Percentiles rank a stretch among this genome's conserved stretches.
Evolutionary conservation across 768 basidiomycete species (phyloP).

Genomic region (Phlegmacium glaucopus): DNA sequence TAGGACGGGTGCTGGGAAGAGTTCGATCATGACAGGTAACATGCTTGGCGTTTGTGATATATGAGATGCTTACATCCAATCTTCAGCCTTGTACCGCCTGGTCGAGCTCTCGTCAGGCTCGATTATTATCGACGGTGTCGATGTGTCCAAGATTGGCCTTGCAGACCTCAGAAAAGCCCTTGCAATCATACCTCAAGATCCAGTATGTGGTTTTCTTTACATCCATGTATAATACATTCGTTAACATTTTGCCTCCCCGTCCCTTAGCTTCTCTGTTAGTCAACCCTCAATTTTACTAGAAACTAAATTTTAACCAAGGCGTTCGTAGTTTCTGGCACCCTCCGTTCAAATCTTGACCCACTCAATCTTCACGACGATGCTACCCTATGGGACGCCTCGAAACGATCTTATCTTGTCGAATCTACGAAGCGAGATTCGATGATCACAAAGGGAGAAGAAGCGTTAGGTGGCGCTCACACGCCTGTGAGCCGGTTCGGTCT

Average conservation of each 20-base stretch:
- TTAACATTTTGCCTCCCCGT: constrained; percentile 4
- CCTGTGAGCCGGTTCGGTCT: constrained; percentile 70
- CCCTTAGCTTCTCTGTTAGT: constrained; percentile 45
- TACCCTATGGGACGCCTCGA: constrained; percentile 83
- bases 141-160: constrained; percentile 79
- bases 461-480: constrained; percentile 39
- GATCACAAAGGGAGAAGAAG: constrained; percentile 23
- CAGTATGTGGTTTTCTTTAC: constrained; percentile 41
- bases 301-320: constrained; percentile 1
- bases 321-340: constrained; percentile 65
- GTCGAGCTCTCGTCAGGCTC: constrained; percentile 76
- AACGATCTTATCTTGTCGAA: constrained; percentile 80
- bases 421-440: constrained; percentile 30
- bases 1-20: constrained; percentile 86
- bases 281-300: background rate
- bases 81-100: constrained; percentile 75
- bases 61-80: constrained; percentile 10
- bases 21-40: constrained; percentile 77
- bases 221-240: constrained; percentile 3
- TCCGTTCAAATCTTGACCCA: constrained; percentile 88
- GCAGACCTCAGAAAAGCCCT: constrained; percentile 63
- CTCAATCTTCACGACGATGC: constrained; percentile 80
- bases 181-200: constrained; percentile 84
- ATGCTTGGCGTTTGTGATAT: background rate
- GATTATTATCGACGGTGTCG: constrained; percentile 79